Evolutionary conservation across 768 basidiomycete species (phyloP), one percentile per base, ranked within the genome.

Genomic region (Tricholoma terreum): DNA sequence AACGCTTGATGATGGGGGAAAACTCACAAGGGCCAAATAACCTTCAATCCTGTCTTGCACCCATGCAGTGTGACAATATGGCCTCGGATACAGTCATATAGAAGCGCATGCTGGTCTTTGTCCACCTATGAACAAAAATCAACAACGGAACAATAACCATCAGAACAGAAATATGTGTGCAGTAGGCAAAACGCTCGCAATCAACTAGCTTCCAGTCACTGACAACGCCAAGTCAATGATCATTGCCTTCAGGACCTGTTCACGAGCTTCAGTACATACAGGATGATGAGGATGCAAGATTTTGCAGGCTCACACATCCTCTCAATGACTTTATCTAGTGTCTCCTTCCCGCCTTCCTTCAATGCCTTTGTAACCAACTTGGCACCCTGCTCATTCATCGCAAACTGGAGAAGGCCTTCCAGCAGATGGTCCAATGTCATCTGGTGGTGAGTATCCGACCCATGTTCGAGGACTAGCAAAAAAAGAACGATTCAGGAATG

Each of bases 51-150:
- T 1, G 92, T 92, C 78, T 93, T 93, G 68, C 90, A 92, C 19
- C 92, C 92, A 35, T 91, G 83, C n/a, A 94, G 77, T 27, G 91
- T 93, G 48, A 93, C 91, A 61, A 93, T 92, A 66, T 93, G 90
- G 3, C 90, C 89, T 36, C 87, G 80, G 61, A 93, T 92, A 63
- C 92, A 92, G 42, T 93, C 91, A 64, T 92, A 93, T 34, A 94
- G 76, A 58, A 86, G 70, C 2, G 87, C 84, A 19, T 92, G 84
- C 67, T 94, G 92, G 53, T 92, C 92, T 69, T 92, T 90, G 72
- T 92, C 89, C 53, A 87, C 89, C 90, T 92, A 52, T 17, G 21
- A 24, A 38, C 49, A 24, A 2, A 43, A 27, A 57, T 55, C 19
- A 52, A 14, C 21, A 31, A 60, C 42, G 53, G 15, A 58, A 43